Evolutionary conservation across 2,329 filamentous ascomycete genomes (phyloP).

Genomic region (Pyricularia grisea): DNA sequence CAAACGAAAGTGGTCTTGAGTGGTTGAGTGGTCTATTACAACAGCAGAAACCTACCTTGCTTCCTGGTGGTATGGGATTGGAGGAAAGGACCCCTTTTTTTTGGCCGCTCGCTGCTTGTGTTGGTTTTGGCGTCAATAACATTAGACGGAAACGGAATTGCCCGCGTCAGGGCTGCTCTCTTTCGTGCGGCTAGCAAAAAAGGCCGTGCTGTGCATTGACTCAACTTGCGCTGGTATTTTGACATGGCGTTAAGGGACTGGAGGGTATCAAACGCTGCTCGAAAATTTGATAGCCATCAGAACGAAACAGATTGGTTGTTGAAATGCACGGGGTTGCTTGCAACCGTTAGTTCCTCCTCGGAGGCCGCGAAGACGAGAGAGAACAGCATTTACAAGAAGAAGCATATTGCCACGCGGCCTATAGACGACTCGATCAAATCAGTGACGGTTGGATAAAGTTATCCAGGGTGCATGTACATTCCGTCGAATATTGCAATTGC

Average conservation of each 20-base stretch:
- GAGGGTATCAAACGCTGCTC: too few species aligned
- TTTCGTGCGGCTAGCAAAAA: background rate
- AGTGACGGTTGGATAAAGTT: background rate
- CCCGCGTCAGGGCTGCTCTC: background rate
- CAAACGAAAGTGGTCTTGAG: too few species aligned
- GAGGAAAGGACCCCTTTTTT: background rate
- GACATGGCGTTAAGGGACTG: background rate
- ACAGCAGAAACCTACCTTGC: too few species aligned
- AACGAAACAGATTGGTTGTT: too few species aligned
- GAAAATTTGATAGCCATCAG: background rate
- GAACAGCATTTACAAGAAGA: background rate
- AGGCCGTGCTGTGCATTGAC: background rate
- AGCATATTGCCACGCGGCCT: background rate
- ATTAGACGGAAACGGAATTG: background rate
- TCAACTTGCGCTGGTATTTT: background rate
- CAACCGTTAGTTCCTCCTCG: too few species aligned
- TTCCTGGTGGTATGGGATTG: background rate
- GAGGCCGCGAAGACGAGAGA: too few species aligned
- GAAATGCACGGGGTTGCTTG: too few species aligned
- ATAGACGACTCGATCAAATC: background rate
- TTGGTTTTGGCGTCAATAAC: background rate
- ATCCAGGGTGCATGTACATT: background rate
- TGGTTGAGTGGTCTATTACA: too few species aligned
- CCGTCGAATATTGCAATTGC: background rate
- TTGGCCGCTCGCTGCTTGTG: background rate